A percentile compares a stretch with the other conserved stretches of the same genome.
phyloP scores from a whole-genome alignment of 2,329 filamentous ascomycete genomes.

The Curvularia hawaiiensis region DNA sequence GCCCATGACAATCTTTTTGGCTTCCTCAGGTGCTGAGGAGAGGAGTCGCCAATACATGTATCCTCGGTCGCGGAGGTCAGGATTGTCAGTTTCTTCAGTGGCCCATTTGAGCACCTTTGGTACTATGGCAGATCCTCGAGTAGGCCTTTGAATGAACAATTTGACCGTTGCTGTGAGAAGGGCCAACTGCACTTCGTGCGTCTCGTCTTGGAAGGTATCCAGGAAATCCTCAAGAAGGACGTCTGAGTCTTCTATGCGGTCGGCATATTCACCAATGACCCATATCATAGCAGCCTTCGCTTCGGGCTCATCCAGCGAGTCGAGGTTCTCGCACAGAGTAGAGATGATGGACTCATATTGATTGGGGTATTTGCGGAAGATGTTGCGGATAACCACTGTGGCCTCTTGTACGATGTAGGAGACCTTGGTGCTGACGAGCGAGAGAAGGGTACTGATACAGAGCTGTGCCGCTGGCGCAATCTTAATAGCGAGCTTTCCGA shows the following conservation, averaged over 20 bases:
- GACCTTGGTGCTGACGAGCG: constrained; percentile 95
- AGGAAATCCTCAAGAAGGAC: constrained; percentile 93
- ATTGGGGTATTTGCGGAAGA: constrained; percentile 98
- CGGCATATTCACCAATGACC: constrained; percentile 98
- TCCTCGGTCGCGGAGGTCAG: constrained; percentile 90
- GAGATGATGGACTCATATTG: constrained; percentile 98
- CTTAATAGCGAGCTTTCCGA: constrained; percentile 98
- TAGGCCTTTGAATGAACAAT: constrained; percentile 94
- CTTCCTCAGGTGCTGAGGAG: constrained; percentile 86
- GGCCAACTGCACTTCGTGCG: constrained; percentile 92
- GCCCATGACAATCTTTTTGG: constrained; percentile 92
- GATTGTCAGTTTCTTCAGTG: constrained; percentile 98
- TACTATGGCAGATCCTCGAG: constrained; percentile 90
- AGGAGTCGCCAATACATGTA: constrained; percentile 99
- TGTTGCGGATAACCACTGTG: constrained; percentile 97
- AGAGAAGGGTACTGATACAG: constrained; percentile 91
- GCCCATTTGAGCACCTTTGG: constrained; percentile 98
- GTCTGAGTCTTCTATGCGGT: constrained; percentile 96
- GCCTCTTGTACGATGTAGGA: constrained; percentile 99
- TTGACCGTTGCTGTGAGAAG: constrained; percentile 96
- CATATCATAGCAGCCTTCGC: constrained; percentile 99
- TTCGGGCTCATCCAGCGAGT: constrained; percentile 95
- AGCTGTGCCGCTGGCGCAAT: constrained; percentile 90
- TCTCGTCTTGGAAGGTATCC: constrained; percentile 91
- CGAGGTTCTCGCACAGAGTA: constrained; percentile 92